phyloP scores from a whole-genome alignment of 345 rosid genomes.

The Lepidium aucheri region DNA sequence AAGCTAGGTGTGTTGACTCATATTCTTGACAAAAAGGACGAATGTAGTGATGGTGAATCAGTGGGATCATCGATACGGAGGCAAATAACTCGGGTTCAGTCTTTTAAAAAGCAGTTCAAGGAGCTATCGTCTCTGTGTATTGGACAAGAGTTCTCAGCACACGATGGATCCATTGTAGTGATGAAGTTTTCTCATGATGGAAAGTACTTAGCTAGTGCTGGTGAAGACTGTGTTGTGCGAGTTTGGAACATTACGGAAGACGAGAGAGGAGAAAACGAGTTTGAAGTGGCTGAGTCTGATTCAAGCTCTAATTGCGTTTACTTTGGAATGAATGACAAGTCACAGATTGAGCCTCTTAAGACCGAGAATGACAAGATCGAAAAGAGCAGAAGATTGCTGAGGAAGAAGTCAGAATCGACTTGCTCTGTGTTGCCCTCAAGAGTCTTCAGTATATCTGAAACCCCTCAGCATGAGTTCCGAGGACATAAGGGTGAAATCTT shows the following conservation, averaged over 20 bases:
- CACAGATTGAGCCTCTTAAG: constrained; percentile 39
- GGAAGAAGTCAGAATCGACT: constrained; percentile 43
- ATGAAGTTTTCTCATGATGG: constrained; percentile 81
- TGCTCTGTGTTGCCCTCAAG: constrained; percentile 63
- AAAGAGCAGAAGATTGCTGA: constrained; percentile 32
- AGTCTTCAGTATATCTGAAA: constrained; percentile 49
- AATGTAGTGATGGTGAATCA: constrained; percentile 27
- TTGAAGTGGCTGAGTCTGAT: constrained; percentile 40
- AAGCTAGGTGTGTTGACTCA: constrained; percentile 37
- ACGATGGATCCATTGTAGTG: constrained; percentile 56
- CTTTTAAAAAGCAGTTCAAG: constrained; percentile 45
- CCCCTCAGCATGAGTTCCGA: constrained; percentile 57
- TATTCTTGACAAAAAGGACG: constrained; percentile 27
- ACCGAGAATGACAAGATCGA: constrained; percentile 33
- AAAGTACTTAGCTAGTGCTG: constrained; percentile 60
- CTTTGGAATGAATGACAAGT: constrained; percentile 43
- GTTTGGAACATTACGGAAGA: constrained; percentile 68
- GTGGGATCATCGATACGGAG: constrained; percentile 18
- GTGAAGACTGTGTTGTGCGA: constrained; percentile 62
- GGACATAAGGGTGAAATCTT: constrained; percentile 63
- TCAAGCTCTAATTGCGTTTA: constrained; percentile 35
- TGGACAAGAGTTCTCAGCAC: constrained; percentile 70
- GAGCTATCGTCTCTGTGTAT: constrained; percentile 59
- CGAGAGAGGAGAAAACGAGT: constrained; percentile 34
- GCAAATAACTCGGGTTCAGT: constrained; percentile 38